Base-by-base conservation (phyloP, 192 early-diverging fungal genomes). In the Coemansia sp. region DNA sequence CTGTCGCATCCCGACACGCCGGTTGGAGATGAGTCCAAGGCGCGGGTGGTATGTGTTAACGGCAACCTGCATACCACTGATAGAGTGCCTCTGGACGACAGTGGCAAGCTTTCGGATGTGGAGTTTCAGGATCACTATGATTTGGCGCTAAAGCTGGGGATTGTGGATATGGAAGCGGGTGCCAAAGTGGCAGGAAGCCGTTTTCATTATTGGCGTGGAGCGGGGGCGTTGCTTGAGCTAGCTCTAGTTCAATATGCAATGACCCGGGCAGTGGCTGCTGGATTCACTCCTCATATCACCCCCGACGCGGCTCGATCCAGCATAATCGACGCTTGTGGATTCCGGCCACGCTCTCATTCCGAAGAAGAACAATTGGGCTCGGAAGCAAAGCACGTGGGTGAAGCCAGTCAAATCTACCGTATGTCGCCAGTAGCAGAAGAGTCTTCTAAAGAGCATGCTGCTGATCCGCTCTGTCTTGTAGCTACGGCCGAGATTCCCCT, bases 401-500 rank as follows among this genome's bases (percentile, higher is more conserved):
- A 86, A 47, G 83, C 89, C 13, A 89, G 90, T n/a, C 94, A 95
- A 63, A 97, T 88, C 14, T 97, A 95, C 65, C 82, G 84, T 59
- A 82, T 82, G 6, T 39, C 48, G n/a, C 70, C 80, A 1, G 71
- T 63, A 78, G 44, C 80, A 50, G 47, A 85, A 54, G 39, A 55
- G 15, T 19, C 37, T 5, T 31, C n/a, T 2, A 15, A 50, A 20
- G 42, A 41, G 6, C 57, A 28, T 57, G 55, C 20, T 15, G 71
- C 46, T 47, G 72, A 88, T 16, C 72, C 83, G 41, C 59, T 92
- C 37, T 90, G 87, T 55, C 68, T 97, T 26, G 79, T 91, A 0
- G 93, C 89, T 3, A 97, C 94, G 13, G 91, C 93, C 1, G 94
- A 97, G 69, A 89, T 97, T 58, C 90, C 94, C 5, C 70, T 97